phyloP scores from a whole-genome alignment of 2,329 filamentous ascomycete genomes.

The Fusarium tupiense region DNA sequence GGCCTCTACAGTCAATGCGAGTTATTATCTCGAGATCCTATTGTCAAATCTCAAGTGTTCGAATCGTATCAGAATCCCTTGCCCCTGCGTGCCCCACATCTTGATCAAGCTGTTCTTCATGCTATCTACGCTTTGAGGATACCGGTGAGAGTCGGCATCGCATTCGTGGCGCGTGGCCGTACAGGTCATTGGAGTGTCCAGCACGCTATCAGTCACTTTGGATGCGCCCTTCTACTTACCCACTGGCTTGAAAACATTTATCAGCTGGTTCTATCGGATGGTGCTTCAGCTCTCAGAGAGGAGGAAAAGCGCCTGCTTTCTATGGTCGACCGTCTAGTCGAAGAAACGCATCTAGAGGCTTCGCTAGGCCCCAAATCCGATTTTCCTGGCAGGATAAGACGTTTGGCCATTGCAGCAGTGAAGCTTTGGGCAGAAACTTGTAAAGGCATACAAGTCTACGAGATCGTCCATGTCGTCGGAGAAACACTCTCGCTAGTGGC shows the following conservation, averaged over 20 bases:
- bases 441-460: constrained; percentile 26
- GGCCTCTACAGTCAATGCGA: neutral
- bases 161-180: constrained; percentile 19
- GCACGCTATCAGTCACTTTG: constrained; percentile 21
- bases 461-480: constrained; percentile 24
- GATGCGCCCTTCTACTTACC: constrained; percentile 21
- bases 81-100: constrained; percentile 9
- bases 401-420: constrained; percentile 4
- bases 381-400: neutral
- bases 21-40: neutral
- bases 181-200: constrained; percentile 28
- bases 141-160: constrained; percentile 20
- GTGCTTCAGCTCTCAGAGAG: neutral
- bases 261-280: neutral
- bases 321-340: neutral
- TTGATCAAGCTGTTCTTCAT: constrained; percentile 18
- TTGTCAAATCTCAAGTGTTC: neutral
- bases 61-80: neutral
- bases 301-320: neutral
- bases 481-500: neutral
- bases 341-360: neutral
- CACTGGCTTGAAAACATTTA: constrained; percentile 15
- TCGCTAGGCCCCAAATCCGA: neutral
- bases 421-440: constrained; percentile 27
- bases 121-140: constrained; percentile 23